phyloP scores from a whole-genome alignment of 306 rosid genomes.

The Ochetophila trinervis region DNA sequence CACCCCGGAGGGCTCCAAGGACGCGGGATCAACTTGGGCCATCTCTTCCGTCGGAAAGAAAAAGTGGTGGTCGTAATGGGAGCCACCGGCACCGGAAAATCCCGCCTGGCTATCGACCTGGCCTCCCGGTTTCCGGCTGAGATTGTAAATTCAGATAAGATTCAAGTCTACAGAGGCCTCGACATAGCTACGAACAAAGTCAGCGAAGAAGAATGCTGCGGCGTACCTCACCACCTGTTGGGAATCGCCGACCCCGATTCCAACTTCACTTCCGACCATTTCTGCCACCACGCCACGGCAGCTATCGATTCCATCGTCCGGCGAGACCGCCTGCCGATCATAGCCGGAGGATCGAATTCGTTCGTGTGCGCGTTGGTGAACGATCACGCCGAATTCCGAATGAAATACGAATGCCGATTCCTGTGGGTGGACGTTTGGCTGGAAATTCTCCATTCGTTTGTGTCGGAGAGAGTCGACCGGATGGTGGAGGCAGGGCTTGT shows the following conservation, averaged over 20 bases:
- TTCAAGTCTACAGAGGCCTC: constrained; percentile 67
- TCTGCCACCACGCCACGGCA: constrained; percentile 27
- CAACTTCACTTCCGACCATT: constrained; percentile 36
- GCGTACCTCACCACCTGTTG: constrained; percentile 72
- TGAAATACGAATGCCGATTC: constrained; percentile 32
- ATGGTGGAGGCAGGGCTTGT: constrained; percentile 41
- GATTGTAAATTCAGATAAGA: constrained; percentile 74
- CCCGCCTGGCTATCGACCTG: constrained; percentile 61
- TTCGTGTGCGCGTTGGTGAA: constrained; percentile 33
- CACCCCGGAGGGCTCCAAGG: constrained; percentile 20
- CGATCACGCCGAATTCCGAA: constrained; percentile 22
- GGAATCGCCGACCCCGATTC: constrained; percentile 33
- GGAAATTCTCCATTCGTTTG: constrained; percentile 28
- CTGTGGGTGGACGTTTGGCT: constrained; percentile 39
- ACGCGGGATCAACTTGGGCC: constrained; percentile 23
- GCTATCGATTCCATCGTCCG: constrained; percentile 29
- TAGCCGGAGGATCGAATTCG: constrained; percentile 51
- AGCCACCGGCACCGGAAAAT: constrained; percentile 78
- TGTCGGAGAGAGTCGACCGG: constrained; percentile 42
- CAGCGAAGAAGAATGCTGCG: constrained; percentile 47
- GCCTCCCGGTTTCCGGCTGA: constrained; percentile 52
- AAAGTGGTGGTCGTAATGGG: constrained; percentile 71
- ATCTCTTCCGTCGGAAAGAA: constrained; percentile 42
- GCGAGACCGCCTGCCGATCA: constrained; percentile 29
- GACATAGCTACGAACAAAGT: constrained; percentile 68